Evolutionary conservation across 2,329 filamentous ascomycete species (phyloP), one percentile per base, ranked within the genome.

Genomic region (Fusarium tanahbumbuense): DNA sequence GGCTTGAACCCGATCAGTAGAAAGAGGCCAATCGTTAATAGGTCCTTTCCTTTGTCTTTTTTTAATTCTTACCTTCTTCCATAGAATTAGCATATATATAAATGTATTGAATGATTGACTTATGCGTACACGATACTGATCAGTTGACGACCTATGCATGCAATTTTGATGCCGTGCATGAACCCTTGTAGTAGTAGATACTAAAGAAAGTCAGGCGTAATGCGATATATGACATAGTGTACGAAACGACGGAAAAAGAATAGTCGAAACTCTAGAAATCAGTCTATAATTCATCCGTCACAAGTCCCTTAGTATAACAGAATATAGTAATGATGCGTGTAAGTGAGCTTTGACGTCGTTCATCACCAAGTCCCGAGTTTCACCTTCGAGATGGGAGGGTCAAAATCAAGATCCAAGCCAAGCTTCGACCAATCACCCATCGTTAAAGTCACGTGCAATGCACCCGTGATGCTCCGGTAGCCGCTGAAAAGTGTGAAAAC

Each of bases 381-480:
- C 42, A 42, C 20, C 30, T 52, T 27, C 32, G 32, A 52, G 25
- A 40, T 63, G 22, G 28, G 47, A 27, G 44, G 37, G 54, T 46
- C 55, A 10, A 44, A 55, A 34, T 23, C 46, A 32, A 64, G 44
- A 60, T 61, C 32, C 47, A 40, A 49, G 32, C 11, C 16, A 16
- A 48, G 44, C 50, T 15, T 20, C 23, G 30, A 6, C 64, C 60
- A 71, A 71, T 66, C 64, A 59, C 4, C 3, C 22, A 12, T 13
- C 18, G 6, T 1, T 0, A 3, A 18, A 1, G 7, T 62, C 68
- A 71, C 68, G 68, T 71, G 68, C 6, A 0, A 4, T 1, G 5
- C 25, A 66, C 55, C 68, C 68, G 68, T 69, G 47, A 65, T 56
- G 30, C 53, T 71, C 68, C 68, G 68, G 50, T 48, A 47, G 40